These are phyloP conservation scores for Perilla frutescens DNA, from an alignment of 257 asterid genomes.

Conservation along the genomic window DNA sequence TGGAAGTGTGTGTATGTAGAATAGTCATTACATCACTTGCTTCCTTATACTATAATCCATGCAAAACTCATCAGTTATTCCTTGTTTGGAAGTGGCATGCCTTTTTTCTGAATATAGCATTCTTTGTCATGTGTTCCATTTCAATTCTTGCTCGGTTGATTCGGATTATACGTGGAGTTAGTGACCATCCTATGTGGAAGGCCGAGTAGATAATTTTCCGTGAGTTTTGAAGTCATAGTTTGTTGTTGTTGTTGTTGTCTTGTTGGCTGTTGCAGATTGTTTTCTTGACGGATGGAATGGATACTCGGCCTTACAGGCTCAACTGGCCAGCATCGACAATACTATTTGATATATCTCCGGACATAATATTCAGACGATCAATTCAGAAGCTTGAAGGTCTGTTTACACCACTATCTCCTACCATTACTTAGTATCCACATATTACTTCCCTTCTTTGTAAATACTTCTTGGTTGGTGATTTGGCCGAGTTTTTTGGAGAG, in stretches of 20 bases:
- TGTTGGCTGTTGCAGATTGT: slow-evolving; percentile 68
- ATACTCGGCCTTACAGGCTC: slow-evolving; percentile 83
- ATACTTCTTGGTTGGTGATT: background rate
- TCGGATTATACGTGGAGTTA: background rate
- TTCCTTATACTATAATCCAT: no score
- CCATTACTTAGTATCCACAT: background rate
- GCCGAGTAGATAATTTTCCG: slow-evolving; percentile 19
- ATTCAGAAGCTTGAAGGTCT: slow-evolving; percentile 69
- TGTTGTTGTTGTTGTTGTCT: slow-evolving; percentile 1
- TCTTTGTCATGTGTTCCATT: background rate
- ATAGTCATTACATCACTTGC: no score
- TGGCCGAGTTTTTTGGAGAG: background rate
- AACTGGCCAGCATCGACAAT: slow-evolving; percentile 78
- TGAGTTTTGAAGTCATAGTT: slow-evolving; percentile 21
- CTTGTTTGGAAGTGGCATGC: no score
- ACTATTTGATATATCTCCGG: slow-evolving; percentile 70
- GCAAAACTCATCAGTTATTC: no score
- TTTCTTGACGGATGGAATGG: slow-evolving; percentile 85
- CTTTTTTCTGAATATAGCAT: background rate
- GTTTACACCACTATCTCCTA: background rate
- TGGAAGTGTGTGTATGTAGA: no score
- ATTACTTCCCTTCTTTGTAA: background rate
- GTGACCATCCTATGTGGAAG: background rate
- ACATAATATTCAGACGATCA: slow-evolving; percentile 49
- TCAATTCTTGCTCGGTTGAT: slow-evolving; percentile 5